A percentile compares a stretch with the other conserved stretches of the same genome.
phyloP scores from a whole-genome alignment of 1,284 basidiomycete species.

The Vanrija sp. region DNA sequence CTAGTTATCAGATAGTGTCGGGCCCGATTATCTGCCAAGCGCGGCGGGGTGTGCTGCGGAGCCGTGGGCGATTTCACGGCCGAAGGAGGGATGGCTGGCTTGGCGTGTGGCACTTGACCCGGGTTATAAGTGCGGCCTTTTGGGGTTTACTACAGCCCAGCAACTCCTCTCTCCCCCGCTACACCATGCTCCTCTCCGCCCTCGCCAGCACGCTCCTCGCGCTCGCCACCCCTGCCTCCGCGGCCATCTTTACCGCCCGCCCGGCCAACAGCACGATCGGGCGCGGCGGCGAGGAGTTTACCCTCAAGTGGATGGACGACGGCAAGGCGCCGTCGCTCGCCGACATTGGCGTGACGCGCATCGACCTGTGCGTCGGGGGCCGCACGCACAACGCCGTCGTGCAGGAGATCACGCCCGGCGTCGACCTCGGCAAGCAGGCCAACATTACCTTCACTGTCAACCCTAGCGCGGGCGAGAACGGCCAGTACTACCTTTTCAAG shows the following conservation, averaged over 20 bases:
- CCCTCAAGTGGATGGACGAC: background rate
- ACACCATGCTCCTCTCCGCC: no score
- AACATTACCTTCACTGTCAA: background rate
- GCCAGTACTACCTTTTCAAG: background rate
- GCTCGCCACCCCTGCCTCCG: background rate
- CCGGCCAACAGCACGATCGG: background rate
- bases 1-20: no score
- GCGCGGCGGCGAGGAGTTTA: background rate
- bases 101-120: no score
- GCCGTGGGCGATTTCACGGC: no score
- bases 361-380: background rate
- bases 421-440: background rate
- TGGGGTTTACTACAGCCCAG: no score
- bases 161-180: no score
- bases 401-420: background rate
- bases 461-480: background rate
- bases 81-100: no score
- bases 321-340: background rate
- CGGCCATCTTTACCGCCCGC: background rate
- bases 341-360: background rate
- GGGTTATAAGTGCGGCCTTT: no score
- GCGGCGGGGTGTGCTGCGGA: no score
- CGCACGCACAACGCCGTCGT: background rate
- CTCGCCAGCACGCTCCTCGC: background rate
- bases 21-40: no score